Evolutionary conservation across 305 asterid species (phyloP), one percentile per base, ranked within the genome.

Genomic region (Striga hermonthica): DNA sequence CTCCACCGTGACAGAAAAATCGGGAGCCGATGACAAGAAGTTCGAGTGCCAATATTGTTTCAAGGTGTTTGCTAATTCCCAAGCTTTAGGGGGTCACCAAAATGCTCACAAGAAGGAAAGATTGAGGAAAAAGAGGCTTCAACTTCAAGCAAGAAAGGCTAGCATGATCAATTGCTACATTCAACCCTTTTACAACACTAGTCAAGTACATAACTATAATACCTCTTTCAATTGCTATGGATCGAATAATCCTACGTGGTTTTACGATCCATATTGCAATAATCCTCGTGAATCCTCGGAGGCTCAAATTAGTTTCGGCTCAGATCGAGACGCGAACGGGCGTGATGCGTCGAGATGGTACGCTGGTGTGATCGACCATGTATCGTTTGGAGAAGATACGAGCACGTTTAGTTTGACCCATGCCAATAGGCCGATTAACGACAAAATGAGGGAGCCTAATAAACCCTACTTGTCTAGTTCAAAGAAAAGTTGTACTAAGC

Each of bases 81-180:
- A 89, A 45, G 95, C 98, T 52, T 75, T 91, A 52, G 98, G 98
- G 13, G 98, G 98, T 1, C 98, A 91, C 66, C 98, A 91, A 69
- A 91, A 91, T 79, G 98, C 98, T 7, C 98, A 91, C 75, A 91
- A 89, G 68, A 91, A 87, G 80, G 98, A 91, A 66, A 87, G 98
- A 60, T 53, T 85, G 91, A 85, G 74, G 86, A 89, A 87, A 22
- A 91, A 85, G 57, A 85, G 82, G 77, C 50, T 85, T 28, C 95
- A 87, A 52, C 82, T 86, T 67, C 96, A 88, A 82, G 93, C 85
- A 83, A 88, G 91, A 72, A 86, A 80, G 69, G 86, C 89, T 10
- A 83, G 73, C 74, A 71, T 54, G 59, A 54, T 86, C 66, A 85
- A 76, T 71, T 81, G 78, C 66, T 88, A 82, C 67, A 85, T 86